Conservation (phyloP, 208 protist genomes). For the Polymyxa betae region DNA sequence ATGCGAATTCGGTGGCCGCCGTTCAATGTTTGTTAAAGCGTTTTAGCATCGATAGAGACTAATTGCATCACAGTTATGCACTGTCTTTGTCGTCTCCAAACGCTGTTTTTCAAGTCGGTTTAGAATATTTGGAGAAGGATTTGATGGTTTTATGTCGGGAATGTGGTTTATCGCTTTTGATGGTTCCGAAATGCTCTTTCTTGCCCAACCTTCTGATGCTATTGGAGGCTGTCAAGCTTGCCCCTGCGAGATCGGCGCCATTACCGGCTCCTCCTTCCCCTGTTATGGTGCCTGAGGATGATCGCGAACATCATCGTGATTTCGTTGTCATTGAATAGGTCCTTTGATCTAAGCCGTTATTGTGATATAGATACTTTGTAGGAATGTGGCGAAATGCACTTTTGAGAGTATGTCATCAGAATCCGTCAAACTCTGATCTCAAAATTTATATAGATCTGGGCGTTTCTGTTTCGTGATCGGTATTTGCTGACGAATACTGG, state of each 20-base stretch:
- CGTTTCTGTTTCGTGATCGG: conserved; percentile 71
- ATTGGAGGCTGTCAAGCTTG: background rate
- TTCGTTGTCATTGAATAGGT: no score
- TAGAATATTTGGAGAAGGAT: conserved; percentile 10
- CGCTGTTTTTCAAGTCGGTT: background rate
- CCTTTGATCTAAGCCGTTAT: no score
- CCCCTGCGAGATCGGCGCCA: background rate
- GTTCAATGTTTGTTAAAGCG: no score
- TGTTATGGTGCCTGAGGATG: no score
- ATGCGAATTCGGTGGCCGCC: background rate
- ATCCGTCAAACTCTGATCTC: background rate
- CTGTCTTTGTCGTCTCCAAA: background rate
- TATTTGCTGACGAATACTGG: conserved; percentile 57
- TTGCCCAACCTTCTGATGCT: conserved; percentile 45
- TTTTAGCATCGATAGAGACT: background rate
- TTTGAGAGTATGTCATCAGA: background rate
- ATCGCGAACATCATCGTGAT: no score
- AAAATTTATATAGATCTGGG: conserved; percentile 70
- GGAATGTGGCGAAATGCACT: no score
- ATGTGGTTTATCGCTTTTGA: background rate
- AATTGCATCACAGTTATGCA: background rate
- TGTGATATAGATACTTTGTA: no score
- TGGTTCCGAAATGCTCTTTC: background rate
- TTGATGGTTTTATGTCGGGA: background rate
- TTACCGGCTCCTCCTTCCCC: no score